Base-by-base conservation (phyloP, 169 alveolate genomes). In the Cryptosporidium viatorum region DNA sequence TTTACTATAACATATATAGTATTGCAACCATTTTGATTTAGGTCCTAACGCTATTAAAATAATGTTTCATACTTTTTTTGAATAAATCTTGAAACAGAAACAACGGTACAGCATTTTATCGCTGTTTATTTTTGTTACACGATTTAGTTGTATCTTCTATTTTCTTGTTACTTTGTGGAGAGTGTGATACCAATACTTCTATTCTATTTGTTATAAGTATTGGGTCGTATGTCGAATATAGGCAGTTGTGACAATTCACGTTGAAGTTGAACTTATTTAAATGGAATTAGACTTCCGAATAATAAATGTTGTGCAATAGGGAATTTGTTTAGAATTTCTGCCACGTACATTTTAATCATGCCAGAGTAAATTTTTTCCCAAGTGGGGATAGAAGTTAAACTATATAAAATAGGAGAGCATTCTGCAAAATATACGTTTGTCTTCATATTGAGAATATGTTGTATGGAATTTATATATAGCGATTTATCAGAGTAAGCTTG, bases 331-430 rank as follows among this genome's bases (percentile, higher is more conserved):
- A 96, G 92, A 18, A 96, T 97, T 91, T 96, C 98, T 59, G 96
- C 98, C 70, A 93, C 92, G 75, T 94, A 96, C 98, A 96, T 96
- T 91, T 96, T 96, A 69, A 96, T 93, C 93, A 96, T 86, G 26
- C 98, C 98, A 65, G 94, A 71, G 65, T 92, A 69, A 33, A 92
- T 86, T 91, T 96, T 96, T 52, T 93, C 96, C 98, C 97, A 95
- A 71, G 86, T 93, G 41, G 95, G 94, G 5, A 73, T 55, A 12
- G 86, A 68, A 37, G 85, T 67, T 68, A 80, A 26, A 74, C 84
- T 97, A 92, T 97, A 95, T 33, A 97, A 94, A 95, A 96, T 96
- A 50, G 98, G 99, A 14, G 99, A 95, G 50, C 97, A 94, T 85
- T 96, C 98, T 31, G 95, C 96, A 86, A 96, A 96, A 23, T 95